These are phyloP conservation scores for Pisolithus thermaeus DNA, from an alignment of 1,284 basidiomycete genomes.

Conservation along the genomic window DNA sequence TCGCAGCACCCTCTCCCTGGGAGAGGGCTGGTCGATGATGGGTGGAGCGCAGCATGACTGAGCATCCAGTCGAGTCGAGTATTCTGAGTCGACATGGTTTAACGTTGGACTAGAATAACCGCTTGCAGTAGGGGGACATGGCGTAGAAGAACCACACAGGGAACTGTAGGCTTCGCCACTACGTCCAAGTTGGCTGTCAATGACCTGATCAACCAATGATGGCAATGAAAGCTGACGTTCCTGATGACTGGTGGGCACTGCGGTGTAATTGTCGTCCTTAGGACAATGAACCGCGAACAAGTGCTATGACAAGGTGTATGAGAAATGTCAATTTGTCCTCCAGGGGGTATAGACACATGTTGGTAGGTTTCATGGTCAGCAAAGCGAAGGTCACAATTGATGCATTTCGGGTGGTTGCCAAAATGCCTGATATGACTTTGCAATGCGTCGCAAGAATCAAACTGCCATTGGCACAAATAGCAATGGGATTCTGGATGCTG, in stretches of 20 bases:
- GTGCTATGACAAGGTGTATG: conserved; percentile 14
- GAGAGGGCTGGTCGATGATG: conserved; percentile 26
- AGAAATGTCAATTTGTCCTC: not conserved
- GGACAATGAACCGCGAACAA: conserved; percentile 25
- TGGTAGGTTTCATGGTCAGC: conserved; percentile 27
- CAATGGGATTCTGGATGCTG: no score
- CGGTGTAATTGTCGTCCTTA: conserved; percentile 4
- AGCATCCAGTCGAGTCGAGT: conserved; percentile 11
- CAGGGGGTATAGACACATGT: conserved; percentile 17
- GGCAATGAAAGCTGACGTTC: not conserved
- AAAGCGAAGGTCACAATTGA: conserved; percentile 24
- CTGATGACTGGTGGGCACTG: not conserved
- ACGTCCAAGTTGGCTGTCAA: conserved; percentile 26
- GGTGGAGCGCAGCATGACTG: conserved; percentile 30
- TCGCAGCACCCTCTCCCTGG: conserved; percentile 18
- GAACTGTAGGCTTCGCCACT: conserved; percentile 15
- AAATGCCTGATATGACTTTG: no score
- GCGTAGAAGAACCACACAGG: conserved; percentile 23
- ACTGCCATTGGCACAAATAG: no score
- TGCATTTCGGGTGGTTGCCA: conserved; percentile 26
- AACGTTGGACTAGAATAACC: conserved; percentile 27
- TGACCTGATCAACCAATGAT: not conserved
- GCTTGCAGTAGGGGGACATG: conserved; percentile 27
- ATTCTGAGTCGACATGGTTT: conserved; percentile 12
- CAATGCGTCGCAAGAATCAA: no score